Base-by-base conservation (phyloP, 176 grass and related monocot genomes). In the Poa annua region DNA sequence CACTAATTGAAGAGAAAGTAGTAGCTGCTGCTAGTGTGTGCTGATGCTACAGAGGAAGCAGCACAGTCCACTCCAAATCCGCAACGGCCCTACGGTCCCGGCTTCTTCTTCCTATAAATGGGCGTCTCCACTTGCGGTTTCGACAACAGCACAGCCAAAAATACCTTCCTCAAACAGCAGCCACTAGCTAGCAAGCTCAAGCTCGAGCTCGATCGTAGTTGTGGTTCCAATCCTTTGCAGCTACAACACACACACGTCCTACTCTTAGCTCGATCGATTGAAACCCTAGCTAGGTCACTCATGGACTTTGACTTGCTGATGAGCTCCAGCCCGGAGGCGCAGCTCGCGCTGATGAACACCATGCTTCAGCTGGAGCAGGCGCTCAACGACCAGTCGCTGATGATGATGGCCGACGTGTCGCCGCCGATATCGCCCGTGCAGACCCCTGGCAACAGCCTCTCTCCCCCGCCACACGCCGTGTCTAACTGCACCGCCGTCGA, bases 331-430 rank as follows among this genome's bases (percentile, higher is more conserved):
- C 92, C 95, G 22, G 95, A 97, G 60, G 66, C 81, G 8, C 95
- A 97, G 80, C 76, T 90, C 0, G 92, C 94, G 83, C 86, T 94
- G 62, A 92, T 97, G 92, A 92, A 89, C 86, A 94, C 78, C 42
- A 94, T 92, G 95, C 88, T 97, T 38, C 86, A 94, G 86, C 85
- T 94, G 45, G 88, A 91, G 83, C 85, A 97, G 81, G 83, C n/a
- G 13, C 57, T 86, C 29, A 74, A 48, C 35, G 85, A 91, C 41
- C 75, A 81, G 59, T 79, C 87, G 9, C 14, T 81, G 12, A 49
- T 60, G 12, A 49, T 60, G 84, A 41, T 17, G 32, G 38, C 12
- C 29, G 59, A 70, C 7, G 20, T 71, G 5, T 86, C 88, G 57
- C 84, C 84, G 26, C 81, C 86, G 25, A 64, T 85, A 77, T 91